Evolutionary conservation across 2,329 filamentous ascomycete genomes (phyloP), one percentile per base, ranked within the genome.

Genomic region (Tolypocladium nubicola): DNA sequence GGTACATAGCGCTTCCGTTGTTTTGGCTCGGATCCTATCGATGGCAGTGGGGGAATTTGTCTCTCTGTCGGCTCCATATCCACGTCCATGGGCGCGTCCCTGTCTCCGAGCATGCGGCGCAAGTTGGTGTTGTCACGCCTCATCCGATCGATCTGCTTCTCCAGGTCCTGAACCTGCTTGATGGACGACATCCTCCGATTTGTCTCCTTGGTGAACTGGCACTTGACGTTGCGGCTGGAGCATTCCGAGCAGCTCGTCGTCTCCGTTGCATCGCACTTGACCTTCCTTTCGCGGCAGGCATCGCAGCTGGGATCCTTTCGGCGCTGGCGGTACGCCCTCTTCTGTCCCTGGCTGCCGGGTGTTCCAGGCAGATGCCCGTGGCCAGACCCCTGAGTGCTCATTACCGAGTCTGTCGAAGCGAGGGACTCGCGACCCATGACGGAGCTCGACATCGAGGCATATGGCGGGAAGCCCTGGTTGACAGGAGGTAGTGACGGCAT

Each of bases 171-270:
- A 14, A 97, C 89, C 77, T 97, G 94, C 82, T 97, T 99, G 75
- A 97, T 97, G 1, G 93, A 97, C 21, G 94, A 97, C 94, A 99
- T 99, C 61, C 94, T 85, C 59, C 94, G 83, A 71, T 99, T 99
- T 14, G 94, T 99, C 73, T 99, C 94, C 75, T 99, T 99, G 54
- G 94, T 99, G 70, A 99, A 99, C 68, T 97, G 93, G 69, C 94
- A 99, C 71, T 95, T 96, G 62, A 97, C 93, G 69, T 93, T 95
- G 62, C 94, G 87, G 70, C 92, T 97, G 5, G 90, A 94, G 75
- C 94, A 99, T 74, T 99, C 94, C 1, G 94, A 97, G 71, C 94
- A 99, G 73, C 93, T 96, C 13, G 89, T 87, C 21, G 90, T 96
- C 70, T 97, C 94, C 19, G 94, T 97, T 38, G 94, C 94, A 76